Evolutionary conservation across 208 protist genomes (phyloP).

Genomic region (Ichthyophonus hoferi): DNA sequence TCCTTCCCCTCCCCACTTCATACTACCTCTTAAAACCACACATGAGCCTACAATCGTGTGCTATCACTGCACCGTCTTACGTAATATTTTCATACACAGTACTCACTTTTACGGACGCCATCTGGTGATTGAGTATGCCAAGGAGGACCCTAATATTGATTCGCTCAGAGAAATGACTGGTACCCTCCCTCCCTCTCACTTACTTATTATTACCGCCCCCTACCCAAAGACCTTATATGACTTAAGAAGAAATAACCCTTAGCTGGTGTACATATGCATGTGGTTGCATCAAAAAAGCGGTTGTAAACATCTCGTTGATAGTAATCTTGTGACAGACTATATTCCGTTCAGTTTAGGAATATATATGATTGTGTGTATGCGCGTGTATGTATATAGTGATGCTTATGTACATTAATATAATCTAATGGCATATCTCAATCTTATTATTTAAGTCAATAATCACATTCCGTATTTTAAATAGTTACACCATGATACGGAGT

Average conservation of each 20-base stretch:
- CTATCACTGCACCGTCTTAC: not conserved
- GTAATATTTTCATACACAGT: slow-evolving; percentile 23
- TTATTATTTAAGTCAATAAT: not conserved
- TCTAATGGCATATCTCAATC: too few species aligned
- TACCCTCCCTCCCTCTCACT: not conserved
- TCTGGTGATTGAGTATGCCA: slow-evolving; percentile 89
- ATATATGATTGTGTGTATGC: not conserved
- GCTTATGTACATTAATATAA: not conserved
- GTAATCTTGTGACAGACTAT: not conserved
- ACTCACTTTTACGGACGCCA: slow-evolving; percentile 96
- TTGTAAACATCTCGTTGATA: too few species aligned
- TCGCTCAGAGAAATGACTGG: slow-evolving; percentile 21
- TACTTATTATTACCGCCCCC: not conserved
- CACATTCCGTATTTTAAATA: not conserved
- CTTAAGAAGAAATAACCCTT: not conserved
- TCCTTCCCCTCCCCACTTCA: too few species aligned
- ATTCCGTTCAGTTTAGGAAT: not conserved
- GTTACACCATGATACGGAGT: slow-evolving; percentile 1
- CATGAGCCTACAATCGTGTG: not conserved
- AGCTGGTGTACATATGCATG: too few species aligned
- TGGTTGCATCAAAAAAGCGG: too few species aligned
- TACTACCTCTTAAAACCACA: not conserved
- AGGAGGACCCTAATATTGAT: slow-evolving; percentile 69
- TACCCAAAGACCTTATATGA: not conserved
- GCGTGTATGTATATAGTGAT: not conserved